A percentile compares a stretch with the other conserved stretches of the same genome.
Conservation (phyloP, 1,284 basidiomycete genomes). For the Pseudozyma tsukubaensis region DNA sequence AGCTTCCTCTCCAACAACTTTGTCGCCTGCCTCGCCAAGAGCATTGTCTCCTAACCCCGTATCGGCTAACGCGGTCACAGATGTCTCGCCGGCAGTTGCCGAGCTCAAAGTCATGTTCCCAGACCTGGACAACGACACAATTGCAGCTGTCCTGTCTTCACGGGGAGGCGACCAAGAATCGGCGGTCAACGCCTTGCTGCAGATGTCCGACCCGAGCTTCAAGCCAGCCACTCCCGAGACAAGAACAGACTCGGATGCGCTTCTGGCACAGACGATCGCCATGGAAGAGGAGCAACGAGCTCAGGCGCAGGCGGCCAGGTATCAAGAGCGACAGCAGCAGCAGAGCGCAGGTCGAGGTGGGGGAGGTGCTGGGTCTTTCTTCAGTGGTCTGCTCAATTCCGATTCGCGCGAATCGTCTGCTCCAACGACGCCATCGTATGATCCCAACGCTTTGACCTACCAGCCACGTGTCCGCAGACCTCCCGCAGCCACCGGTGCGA, state of each 20-base stretch:
- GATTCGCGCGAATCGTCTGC: constrained; percentile 16
- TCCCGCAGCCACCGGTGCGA: constrained; percentile 13
- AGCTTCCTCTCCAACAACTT: constrained; percentile 40
- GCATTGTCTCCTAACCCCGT: constrained; percentile 35
- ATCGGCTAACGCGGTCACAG: constrained; percentile 11
- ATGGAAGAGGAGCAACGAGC: constrained; percentile 51
- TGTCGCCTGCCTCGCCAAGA: constrained; percentile 47
- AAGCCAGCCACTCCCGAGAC: constrained; percentile 33
- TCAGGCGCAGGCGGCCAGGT: constrained; percentile 17
- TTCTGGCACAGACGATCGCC: constrained; percentile 51
- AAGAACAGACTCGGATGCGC: constrained; percentile 53
- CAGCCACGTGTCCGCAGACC: constrained; percentile 51
- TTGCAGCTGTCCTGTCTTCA: constrained; percentile 54
- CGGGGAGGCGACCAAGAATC: constrained; percentile 53
- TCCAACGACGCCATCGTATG: constrained; percentile 35
- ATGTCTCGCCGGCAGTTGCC: constrained; percentile 32
- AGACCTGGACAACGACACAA: constrained; percentile 55
- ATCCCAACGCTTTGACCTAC: constrained; percentile 55
- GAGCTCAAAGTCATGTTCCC: constrained; percentile 61
- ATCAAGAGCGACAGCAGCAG: constrained; percentile 32
- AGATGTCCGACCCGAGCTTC: constrained; percentile 61
- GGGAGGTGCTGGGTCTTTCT: constrained; percentile 43
- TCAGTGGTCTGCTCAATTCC: constrained; percentile 32
- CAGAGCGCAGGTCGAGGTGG: constrained; percentile 35
- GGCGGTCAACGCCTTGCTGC: constrained; percentile 56